Evolutionary conservation across 768 basidiomycete species (phyloP), one percentile per base, ranked within the genome.

Genomic region (Suillus weaverae): DNA sequence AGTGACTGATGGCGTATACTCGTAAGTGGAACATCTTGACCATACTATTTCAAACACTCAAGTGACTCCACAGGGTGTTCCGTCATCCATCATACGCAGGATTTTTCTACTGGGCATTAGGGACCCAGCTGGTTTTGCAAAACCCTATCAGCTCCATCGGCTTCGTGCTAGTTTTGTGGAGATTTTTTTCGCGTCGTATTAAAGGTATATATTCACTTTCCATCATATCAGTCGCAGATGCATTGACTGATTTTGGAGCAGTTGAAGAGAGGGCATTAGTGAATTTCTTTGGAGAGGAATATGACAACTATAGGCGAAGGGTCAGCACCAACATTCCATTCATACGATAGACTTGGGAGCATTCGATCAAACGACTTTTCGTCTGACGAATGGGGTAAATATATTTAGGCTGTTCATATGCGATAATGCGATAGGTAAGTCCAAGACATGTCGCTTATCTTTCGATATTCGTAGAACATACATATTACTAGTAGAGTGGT

Each of bases 101-200:
- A 2, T 99, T 98, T 81, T 97, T 92, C 76, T 99, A 97, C 76
- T 99, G 97, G 97, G 95, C 95, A 0, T 72, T 99, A 33, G 95
- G 96, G 2, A 97, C 95, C 0, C 97, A 99, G 74, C 78, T 99
- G 43, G 85, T 94, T 1, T 82, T 99, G 26, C 95, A 95, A 72
- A 99, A 99, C 73, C 86, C 91, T 0, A 36, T 95, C 18, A 87
- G 88, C 16, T 88, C 92, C 67, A 51, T 88, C 2, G 74, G 86
- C 2, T 99, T 91, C 72, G 71, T 82, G 2, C 67, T 84, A 43
- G 76, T 95, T 1, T 80, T 99, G 6, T 95, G 92, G 87, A 81
- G 84, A 56, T 99, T 99, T 81, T 99, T 99, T 78, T 85, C 88
- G 64, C 74, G 81, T 65, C 85, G 97, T 11, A 97, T 90, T 35